Base-by-base conservation (phyloP, 2,329 filamentous ascomycete species). In the Fusarium luffae region DNA sequence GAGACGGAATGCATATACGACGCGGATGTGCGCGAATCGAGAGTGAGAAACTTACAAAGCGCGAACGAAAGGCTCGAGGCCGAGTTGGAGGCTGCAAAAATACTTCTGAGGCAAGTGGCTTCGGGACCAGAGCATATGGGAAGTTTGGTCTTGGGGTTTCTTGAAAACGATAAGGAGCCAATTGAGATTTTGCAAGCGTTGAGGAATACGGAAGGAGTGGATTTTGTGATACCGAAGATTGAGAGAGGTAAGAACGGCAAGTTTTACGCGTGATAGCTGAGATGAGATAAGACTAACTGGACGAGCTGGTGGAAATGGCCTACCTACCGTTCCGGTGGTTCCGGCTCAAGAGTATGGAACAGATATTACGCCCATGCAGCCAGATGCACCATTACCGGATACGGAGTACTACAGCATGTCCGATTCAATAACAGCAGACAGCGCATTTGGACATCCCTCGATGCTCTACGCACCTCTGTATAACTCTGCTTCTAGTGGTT, bases 1-100 rank as follows among this genome's bases (percentile, higher is more conserved):
- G 28, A 21, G 0, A 34, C 21, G 4, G 10, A 42, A 23, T 67
- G 64, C 21, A 27, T 64, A 6, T 67, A 68, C 16, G 64, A 67
- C 9, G 37, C 64, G 9, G 59, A 59, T 2, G 12, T 42, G 0
- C 28, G 8, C 0, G 64, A 68, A 16, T 25, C 4, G 0, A 43
- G 1, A 5, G 19, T 51, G 2, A 27, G 2, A 4, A 30, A 30
- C 0, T 6, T 67, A 0, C 34, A 68, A 0, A 4, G n/a, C 2
- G 34, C n/a, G 3, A 67, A 67, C 1, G 6, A 54, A 9, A 25
- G 10, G 1, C 58, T 67, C 0, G 21, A 48, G 6, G 19, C 32
- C 0, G 58, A 67, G 3, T 23, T 67, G 0, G 34, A 37, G 1
- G 64, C 64, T 4, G 59, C 64, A 0, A 68, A 64, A 1, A 5